These are phyloP conservation scores for Candida silvatica DNA, from an alignment of 805 yeast genomes.

Conservation along the genomic window DNA sequence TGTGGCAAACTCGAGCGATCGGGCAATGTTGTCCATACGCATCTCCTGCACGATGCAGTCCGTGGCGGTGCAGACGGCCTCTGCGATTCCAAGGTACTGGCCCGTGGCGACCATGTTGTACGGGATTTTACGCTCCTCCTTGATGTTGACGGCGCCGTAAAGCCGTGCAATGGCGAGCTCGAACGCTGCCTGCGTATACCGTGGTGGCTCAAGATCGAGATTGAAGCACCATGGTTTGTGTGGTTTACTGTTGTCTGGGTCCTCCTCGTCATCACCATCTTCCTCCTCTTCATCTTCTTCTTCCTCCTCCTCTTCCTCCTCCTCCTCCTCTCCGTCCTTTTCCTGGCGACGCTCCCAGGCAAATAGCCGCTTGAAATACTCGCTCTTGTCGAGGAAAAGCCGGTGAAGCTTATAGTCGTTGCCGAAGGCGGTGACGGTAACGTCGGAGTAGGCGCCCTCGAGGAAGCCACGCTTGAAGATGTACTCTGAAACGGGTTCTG, in stretches of 20 bases:
- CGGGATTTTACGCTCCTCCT: conserved; percentile 27
- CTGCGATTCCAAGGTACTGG: conserved; percentile 37
- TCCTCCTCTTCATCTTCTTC: conserved; percentile 1
- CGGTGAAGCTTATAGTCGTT: conserved; percentile 36
- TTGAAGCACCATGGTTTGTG: conserved; percentile 12
- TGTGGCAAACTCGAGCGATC: conserved; percentile 32
- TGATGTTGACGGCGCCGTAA: conserved; percentile 33
- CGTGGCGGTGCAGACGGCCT: conserved; percentile 35
- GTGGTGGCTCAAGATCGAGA: conserved; percentile 31
- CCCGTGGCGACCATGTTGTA: conserved; percentile 39
- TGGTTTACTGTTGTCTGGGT: not conserved
- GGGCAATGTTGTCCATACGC: conserved; percentile 28
- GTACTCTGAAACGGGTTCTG: conserved; percentile 18
- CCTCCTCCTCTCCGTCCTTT: conserved; percentile 3
- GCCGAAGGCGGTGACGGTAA: conserved; percentile 38
- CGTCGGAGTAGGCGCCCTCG: conserved; percentile 40
- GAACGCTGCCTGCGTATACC: conserved; percentile 36
- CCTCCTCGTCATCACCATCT: not conserved
- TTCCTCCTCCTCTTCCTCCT: conserved; percentile 4
- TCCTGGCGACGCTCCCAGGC: conserved; percentile 29
- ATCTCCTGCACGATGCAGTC: conserved; percentile 28
- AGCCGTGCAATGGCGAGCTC: conserved; percentile 38
- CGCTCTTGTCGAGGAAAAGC: conserved; percentile 35
- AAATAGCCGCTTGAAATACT: conserved; percentile 38
- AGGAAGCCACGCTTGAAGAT: conserved; percentile 31